These are phyloP conservation scores for Naganishia liquefaciens DNA, from an alignment of 1,284 basidiomycete species.

Conservation along the genomic window DNA sequence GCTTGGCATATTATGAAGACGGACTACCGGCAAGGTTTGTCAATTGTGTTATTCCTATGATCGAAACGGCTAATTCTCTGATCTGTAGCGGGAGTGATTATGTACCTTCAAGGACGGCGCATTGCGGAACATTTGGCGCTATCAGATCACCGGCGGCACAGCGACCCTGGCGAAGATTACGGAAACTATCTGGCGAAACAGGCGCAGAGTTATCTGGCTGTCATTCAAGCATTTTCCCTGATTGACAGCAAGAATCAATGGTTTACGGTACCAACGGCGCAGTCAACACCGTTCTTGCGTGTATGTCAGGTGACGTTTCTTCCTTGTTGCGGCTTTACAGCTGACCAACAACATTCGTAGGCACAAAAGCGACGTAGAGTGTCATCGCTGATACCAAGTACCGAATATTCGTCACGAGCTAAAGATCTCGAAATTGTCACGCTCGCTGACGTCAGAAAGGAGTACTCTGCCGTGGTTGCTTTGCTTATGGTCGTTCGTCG, in stretches of 20 bases:
- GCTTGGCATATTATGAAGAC: slow-evolving; percentile 85
- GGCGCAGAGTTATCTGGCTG: slow-evolving; percentile 75
- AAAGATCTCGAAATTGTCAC: slow-evolving; percentile 73
- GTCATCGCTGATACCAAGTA: slow-evolving; percentile 74
- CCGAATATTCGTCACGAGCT: slow-evolving; percentile 63
- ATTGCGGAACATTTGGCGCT: slow-evolving; percentile 59
- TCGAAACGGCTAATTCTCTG: slow-evolving; percentile 29
- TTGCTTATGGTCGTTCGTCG: slow-evolving; percentile 72
- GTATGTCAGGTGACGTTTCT: slow-evolving; percentile 27
- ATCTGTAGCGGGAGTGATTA: slow-evolving; percentile 73
- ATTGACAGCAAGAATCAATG: slow-evolving; percentile 80
- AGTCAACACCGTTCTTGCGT: background rate
- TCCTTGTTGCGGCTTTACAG: background rate
- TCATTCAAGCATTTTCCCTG: slow-evolving; percentile 85
- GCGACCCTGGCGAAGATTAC: slow-evolving; percentile 52
- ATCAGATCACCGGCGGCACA: background rate
- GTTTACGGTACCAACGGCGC: slow-evolving; percentile 45
- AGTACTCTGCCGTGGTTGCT: slow-evolving; percentile 77
- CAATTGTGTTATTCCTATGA: background rate
- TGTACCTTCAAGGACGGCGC: slow-evolving; percentile 90
- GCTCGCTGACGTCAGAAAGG: slow-evolving; percentile 77
- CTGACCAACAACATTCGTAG: slow-evolving; percentile 2
- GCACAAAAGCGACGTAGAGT: slow-evolving; percentile 66
- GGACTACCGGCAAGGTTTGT: slow-evolving; percentile 61
- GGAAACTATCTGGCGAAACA: slow-evolving; percentile 70